Conservation (phyloP, 331 rosid species). For the Spiraea crenata region DNA sequence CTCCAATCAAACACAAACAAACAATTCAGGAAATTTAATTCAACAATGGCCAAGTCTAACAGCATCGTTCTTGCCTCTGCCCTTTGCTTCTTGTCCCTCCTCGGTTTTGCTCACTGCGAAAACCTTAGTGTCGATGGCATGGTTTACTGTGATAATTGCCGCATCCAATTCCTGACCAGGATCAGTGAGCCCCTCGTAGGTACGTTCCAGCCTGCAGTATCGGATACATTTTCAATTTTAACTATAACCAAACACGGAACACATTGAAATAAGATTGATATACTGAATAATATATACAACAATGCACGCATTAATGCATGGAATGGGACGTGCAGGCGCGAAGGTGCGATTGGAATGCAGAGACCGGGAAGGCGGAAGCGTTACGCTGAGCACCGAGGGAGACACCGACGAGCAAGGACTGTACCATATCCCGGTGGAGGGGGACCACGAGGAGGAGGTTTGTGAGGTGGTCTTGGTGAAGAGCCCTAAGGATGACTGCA, state of each 20-base stretch:
- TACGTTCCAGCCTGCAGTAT: background rate
- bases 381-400: constrained; percentile 42
- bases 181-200: constrained; percentile 41
- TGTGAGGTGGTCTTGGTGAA: constrained; percentile 49
- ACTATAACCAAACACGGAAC: too few species aligned
- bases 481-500: constrained; percentile 45
- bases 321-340: constrained; percentile 51
- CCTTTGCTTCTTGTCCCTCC: constrained; percentile 56
- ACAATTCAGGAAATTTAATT: background rate
- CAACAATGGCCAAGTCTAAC: constrained; percentile 52
- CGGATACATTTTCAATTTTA: too few species aligned
- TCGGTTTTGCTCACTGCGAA: constrained; percentile 4
- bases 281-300: background rate
- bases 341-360: constrained; percentile 54
- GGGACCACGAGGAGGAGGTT: constrained; percentile 70
- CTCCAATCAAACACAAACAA: background rate
- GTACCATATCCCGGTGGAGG: constrained; percentile 49
- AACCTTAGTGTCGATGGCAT: constrained; percentile 48
- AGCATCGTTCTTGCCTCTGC: constrained; percentile 38
- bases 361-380: constrained; percentile 31
- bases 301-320: constrained; percentile 5
- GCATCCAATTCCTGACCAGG: constrained; percentile 57
- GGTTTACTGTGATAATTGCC: constrained; percentile 89
- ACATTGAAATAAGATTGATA: too few species aligned
- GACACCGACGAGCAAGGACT: constrained; percentile 36